Percentiles rank a stretch among this genome's conserved stretches.
Evolutionary conservation across 306 rosid species (phyloP).

Genomic region (Citrullus mucosospermus): DNA sequence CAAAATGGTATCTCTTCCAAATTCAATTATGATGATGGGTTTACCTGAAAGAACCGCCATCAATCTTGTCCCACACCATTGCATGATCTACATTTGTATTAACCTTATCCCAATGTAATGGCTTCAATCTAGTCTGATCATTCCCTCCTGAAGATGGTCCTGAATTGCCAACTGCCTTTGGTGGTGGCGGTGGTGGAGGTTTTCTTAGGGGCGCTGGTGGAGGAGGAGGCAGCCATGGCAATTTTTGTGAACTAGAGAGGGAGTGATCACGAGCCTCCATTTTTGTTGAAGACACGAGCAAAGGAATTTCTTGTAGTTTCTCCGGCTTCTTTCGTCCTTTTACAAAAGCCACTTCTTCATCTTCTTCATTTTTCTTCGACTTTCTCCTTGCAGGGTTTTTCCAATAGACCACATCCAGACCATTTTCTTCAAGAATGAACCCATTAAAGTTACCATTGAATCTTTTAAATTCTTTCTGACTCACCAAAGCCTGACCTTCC

Average conservation of each 20-base stretch:
- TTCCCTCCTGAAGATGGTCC: background rate
- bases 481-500: conserved; percentile 17
- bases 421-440: conserved; percentile 52
- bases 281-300: conserved; percentile 42
- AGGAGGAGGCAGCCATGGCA: background rate
- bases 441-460: conserved; percentile 38
- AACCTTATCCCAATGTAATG: conserved; percentile 91
- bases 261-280: conserved; percentile 15
- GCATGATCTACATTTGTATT: conserved; percentile 63
- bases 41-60: conserved; percentile 70
- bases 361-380: conserved; percentile 6
- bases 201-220: background rate
- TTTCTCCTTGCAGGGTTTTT: conserved; percentile 29
- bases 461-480: conserved; percentile 27
- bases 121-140: conserved; percentile 42
- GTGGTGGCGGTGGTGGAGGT: conserved; percentile 16
- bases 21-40: background rate
- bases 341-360: background rate
- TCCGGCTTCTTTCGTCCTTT: conserved; percentile 10
- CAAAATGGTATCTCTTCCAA: background rate
- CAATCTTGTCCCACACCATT: conserved; percentile 74
- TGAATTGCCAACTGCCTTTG: background rate
- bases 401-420: conserved; percentile 64
- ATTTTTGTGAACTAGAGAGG: conserved; percentile 7
- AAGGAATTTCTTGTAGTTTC: conserved; percentile 30